phyloP scores from a whole-genome alignment of 208 protist species.

The Vickermania spadyakhi region DNA sequence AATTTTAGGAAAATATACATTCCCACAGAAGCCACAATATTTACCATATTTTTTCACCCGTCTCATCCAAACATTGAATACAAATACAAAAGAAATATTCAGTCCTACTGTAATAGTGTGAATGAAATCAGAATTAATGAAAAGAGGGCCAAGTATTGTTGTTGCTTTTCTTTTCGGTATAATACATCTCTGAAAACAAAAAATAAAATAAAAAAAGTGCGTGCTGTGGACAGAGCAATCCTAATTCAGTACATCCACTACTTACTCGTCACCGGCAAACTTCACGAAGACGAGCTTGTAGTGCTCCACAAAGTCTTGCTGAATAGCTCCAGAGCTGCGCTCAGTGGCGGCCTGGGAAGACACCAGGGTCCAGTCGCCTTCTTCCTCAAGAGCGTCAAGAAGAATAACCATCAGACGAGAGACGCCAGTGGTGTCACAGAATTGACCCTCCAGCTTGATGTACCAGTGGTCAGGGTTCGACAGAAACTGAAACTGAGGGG shows the following conservation, averaged over 20 bases:
- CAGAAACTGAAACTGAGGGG: slow-evolving; percentile 63
- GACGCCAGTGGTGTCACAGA: slow-evolving; percentile 71
- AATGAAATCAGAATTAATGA: slow-evolving; percentile 9
- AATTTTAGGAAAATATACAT: slow-evolving; percentile 2
- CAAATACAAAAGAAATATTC: not conserved
- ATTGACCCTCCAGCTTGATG: slow-evolving; percentile 71
- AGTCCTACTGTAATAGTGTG: not conserved
- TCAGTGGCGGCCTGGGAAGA: slow-evolving; percentile 47
- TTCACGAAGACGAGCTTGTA: slow-evolving; percentile 79
- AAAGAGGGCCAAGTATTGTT: not conserved
- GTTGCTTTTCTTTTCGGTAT: slow-evolving; percentile 2
- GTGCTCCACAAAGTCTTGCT: slow-evolving; percentile 57
- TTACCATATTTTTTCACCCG: no score
- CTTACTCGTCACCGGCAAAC: slow-evolving; percentile 38
- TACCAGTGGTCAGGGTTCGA: slow-evolving; percentile 80
- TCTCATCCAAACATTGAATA: no score
- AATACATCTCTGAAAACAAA: slow-evolving; percentile 12
- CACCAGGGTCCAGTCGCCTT: slow-evolving; percentile 76
- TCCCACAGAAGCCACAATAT: not conserved
- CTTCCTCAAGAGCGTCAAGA: slow-evolving; percentile 79
- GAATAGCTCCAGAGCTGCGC: slow-evolving; percentile 22
- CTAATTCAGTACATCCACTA: not conserved
- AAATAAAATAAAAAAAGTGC: slow-evolving; percentile 10
- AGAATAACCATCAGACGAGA: slow-evolving; percentile 75
- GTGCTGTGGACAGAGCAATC: slow-evolving; percentile 3